Evolutionary conservation across 2,329 filamentous ascomycete species (phyloP), one percentile per base, ranked within the genome.

Genomic region (Calycina marina): DNA sequence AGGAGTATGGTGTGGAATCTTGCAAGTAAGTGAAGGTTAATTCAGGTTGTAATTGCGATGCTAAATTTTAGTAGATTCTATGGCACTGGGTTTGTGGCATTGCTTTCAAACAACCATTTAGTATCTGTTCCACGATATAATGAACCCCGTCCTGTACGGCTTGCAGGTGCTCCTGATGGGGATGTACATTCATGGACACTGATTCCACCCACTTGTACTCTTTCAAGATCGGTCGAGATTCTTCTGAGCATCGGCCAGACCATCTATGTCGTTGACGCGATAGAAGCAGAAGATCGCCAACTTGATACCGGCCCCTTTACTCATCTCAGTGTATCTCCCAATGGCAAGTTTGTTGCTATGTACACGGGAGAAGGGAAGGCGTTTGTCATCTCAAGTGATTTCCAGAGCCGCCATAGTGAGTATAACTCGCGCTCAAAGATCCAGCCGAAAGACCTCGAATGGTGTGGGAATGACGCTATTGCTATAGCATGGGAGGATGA

Each of bases 401-500:
- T 96, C 53, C 85, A 93, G 52, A 85, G 80, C 49, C 77, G 86
- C 36, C 64, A 93, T 40, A 88, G 85, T 51, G 86, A 96, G 57
- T 88, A 96, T 51, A 76, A 93, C 48, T 88, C 86, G 1, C 77
- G 77, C 44, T 86, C 83, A 6, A 79, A 78, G 53, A 93, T 84
- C 4, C 67, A 77, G 2, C 90, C 90, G 3, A 79, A 83, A 46
- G 83, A 90, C 41, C 68, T 98, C 39, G 78, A 90, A 47, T 98
- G 90, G 90, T 98, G 90, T 54, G 90, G 90, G 4, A 88, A 90
- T 47, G 88, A 96, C 55, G 84, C 86, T 10, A 80, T 90, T 3
- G 72, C 93, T 16, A 73, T 98, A 46, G 86, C 86, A 0, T 98
- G 90, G 90, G 90, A 96, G 51, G 90, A 98, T 50, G 90, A 98